A percentile compares a stretch with the other conserved stretches of the same genome.
phyloP scores from a whole-genome alignment of 1,139 yeast genomes.

The Suhomyces bokatorum region DNA sequence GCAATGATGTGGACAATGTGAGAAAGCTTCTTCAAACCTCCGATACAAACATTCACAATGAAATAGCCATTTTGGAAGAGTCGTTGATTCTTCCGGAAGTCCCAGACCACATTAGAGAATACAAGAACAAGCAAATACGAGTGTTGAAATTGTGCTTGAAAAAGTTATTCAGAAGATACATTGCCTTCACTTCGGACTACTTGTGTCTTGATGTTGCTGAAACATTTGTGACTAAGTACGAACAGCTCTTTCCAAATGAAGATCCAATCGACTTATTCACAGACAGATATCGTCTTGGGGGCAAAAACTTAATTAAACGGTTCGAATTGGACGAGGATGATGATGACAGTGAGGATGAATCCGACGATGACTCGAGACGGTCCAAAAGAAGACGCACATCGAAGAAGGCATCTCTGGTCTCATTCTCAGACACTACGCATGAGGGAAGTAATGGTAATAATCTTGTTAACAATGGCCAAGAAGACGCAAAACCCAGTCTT shows the following conservation, averaged over 20 bases:
- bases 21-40: slow-evolving; percentile 75
- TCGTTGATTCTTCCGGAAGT: slow-evolving; percentile 22
- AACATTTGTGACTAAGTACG: slow-evolving; percentile 65
- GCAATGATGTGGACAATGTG: slow-evolving; percentile 78
- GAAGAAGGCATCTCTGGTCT: slow-evolving; percentile 10
- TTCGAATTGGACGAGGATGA: slow-evolving; percentile 44
- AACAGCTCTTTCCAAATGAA: slow-evolving; percentile 64
- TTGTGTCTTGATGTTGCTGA: slow-evolving; percentile 71
- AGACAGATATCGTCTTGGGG: slow-evolving; percentile 46
- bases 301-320: slow-evolving; percentile 45
- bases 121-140: slow-evolving; percentile 22
- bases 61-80: slow-evolving; percentile 28
- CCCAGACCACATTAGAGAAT: slow-evolving; percentile 24
- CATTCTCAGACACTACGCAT: background rate
- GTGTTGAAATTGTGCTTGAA: slow-evolving; percentile 28
- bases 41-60: slow-evolving; percentile 40
- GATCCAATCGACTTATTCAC: slow-evolving; percentile 43
- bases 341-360: slow-evolving; percentile 16
- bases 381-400: slow-evolving; percentile 24
- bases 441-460: slow-evolving; percentile 10
- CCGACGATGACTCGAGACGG: slow-evolving; percentile 20
- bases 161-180: slow-evolving; percentile 28
- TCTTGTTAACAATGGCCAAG: slow-evolving; percentile 10
- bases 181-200: slow-evolving; percentile 40
- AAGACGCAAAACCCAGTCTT: slow-evolving; percentile 28